phyloP scores from a whole-genome alignment of 2,329 filamentous ascomycete species.

The Penicillium sp. region DNA sequence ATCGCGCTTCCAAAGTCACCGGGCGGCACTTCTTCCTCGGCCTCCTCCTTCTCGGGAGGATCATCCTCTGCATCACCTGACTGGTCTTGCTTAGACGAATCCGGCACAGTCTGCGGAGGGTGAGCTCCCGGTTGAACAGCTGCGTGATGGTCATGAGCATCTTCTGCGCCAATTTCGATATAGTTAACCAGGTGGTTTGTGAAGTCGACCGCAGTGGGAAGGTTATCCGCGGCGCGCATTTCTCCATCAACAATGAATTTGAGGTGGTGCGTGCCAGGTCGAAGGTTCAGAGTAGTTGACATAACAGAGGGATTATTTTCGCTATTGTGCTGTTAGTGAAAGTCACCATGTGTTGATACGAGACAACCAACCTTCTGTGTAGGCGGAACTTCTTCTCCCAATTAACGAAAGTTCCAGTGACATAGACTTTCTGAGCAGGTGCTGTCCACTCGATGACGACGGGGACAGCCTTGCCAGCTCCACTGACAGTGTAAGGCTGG shows the following conservation, averaged over 20 bases:
- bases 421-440: conserved; percentile 86
- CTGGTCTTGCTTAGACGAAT: conserved; percentile 43
- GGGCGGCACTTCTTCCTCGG: conserved; percentile 60
- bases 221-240: conserved; percentile 82
- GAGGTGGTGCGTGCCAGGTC: conserved; percentile 92
- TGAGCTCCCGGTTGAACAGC: conserved; percentile 42
- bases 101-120: conserved; percentile 46
- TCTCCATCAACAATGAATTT: conserved; percentile 94
- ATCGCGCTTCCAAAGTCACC: conserved; percentile 70
- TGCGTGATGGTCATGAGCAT: conserved; percentile 51
- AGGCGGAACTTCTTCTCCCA: conserved; percentile 95
- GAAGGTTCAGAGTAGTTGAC: conserved; percentile 76
- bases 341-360: conserved; percentile 11
- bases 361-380: conserved; percentile 66
- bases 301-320: conserved; percentile 60
- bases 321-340: conserved; percentile 29
- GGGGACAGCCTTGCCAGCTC: conserved; percentile 75
- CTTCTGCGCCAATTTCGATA: conserved; percentile 84
- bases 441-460: conserved; percentile 83
- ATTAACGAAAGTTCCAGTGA: conserved; percentile 95
- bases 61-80: conserved; percentile 26
- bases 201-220: conserved; percentile 95
- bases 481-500: conserved; percentile 63
- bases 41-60: conserved; percentile 40
- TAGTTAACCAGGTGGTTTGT: conserved; percentile 99